phyloP scores from a whole-genome alignment of 1,139 yeast species.

The Nakaseomyces delphensis region DNA sequence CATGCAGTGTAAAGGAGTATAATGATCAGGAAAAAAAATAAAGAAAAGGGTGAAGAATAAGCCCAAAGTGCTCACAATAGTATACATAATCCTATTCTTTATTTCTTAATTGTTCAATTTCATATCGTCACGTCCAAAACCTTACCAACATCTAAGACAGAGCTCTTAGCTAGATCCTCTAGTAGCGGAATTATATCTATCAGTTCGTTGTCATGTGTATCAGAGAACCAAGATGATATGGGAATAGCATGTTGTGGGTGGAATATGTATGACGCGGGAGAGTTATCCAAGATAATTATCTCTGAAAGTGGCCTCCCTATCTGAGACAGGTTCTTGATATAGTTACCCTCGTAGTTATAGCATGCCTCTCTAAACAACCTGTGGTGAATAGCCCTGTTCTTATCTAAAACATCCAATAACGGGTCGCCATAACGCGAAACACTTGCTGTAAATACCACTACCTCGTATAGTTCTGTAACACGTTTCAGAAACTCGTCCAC shows the following conservation, averaged over 20 bases:
- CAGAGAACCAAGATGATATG: constrained; percentile 97
- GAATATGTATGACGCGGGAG: constrained; percentile 93
- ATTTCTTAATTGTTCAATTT: not conserved
- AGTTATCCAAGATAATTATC: constrained; percentile 84
- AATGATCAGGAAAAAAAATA: not conserved
- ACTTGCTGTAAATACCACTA: constrained; percentile 93
- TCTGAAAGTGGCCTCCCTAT: constrained; percentile 87
- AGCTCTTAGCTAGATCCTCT: constrained; percentile 61
- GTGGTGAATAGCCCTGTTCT: constrained; percentile 62
- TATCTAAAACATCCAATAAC: constrained; percentile 75
- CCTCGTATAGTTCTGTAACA: constrained; percentile 84
- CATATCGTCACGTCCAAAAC: constrained; percentile 67
- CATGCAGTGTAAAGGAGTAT: not conserved
- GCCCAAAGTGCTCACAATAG: too few relatives aligned
- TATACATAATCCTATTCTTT: too few relatives aligned
- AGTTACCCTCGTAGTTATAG: constrained; percentile 78
- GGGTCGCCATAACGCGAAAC: constrained; percentile 96
- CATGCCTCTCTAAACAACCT: constrained; percentile 85
- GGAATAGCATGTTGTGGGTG: constrained; percentile 98
- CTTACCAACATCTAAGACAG: constrained; percentile 72
- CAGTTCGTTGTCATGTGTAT: constrained; percentile 91
- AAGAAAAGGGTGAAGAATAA: not conserved
- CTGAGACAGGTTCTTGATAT: constrained; percentile 85
- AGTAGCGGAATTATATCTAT: constrained; percentile 84
- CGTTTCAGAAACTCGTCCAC: constrained; percentile 83